These are phyloP conservation scores for Trypanosoma conorhini DNA, from an alignment of 208 protist species.

Conservation along the genomic window DNA sequence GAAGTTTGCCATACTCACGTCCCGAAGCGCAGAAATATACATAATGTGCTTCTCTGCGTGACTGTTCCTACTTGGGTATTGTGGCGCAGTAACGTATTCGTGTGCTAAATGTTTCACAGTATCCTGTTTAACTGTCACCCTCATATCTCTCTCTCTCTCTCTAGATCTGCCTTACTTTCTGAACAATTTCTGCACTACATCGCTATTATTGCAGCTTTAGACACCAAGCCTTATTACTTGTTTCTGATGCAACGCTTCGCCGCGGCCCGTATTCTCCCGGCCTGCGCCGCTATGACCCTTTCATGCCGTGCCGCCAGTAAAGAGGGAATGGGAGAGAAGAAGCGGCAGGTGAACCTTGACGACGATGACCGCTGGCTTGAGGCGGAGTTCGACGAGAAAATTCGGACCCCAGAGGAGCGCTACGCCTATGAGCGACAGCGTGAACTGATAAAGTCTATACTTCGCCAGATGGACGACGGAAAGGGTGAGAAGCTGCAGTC, in stretches of 20 bases:
- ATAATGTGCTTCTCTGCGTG: neutral
- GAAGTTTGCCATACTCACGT: neutral
- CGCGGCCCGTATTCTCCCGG: neutral
- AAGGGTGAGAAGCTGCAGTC: constrained; percentile 51
- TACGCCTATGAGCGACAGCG: constrained; percentile 71
- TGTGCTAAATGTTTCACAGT: neutral
- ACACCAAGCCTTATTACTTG: neutral
- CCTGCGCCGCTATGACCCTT: neutral
- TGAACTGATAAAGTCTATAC: constrained; percentile 56
- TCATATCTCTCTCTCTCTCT: constrained; percentile 11
- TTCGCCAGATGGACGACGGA: constrained; percentile 45
- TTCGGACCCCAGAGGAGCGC: constrained; percentile 77
- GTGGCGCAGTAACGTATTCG: neutral
- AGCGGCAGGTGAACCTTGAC: constrained; percentile 48
- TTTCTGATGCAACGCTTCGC: constrained; percentile 34
- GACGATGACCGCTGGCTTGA: constrained; percentile 84
- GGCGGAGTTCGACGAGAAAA: constrained; percentile 86
- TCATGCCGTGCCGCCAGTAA: neutral
- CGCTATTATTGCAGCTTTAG: neutral
- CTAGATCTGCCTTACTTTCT: neutral
- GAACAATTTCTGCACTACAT: neutral
- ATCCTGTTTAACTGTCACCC: neutral
- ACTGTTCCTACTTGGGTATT: neutral
- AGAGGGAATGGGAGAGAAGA: constrained; percentile 44
- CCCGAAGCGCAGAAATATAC: neutral